Conservation (phyloP, 148 eudicot species). For the Tetragonia tetragonoides region DNA sequence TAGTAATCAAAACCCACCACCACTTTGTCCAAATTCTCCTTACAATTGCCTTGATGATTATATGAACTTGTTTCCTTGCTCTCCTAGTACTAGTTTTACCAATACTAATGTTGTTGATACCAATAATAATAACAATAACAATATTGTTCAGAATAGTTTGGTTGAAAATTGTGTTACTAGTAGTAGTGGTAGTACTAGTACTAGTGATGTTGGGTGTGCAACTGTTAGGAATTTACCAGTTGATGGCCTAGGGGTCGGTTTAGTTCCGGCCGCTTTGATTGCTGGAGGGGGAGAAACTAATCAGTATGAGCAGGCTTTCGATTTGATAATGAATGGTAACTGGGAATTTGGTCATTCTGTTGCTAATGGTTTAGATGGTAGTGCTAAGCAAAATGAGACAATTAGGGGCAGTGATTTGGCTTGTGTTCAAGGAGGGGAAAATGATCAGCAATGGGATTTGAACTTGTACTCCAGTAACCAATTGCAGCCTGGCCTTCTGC, state of each 20-base stretch:
- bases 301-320: constrained; percentile 8
- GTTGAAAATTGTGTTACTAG: neutral
- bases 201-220: neutral
- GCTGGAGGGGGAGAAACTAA: constrained; percentile 4
- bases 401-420: neutral
- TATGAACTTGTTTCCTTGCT: constrained; percentile 14
- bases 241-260: neutral
- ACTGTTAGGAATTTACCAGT: neutral
- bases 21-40: constrained; percentile 2
- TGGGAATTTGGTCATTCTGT: constrained; percentile 1
- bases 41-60: constrained; percentile 28
- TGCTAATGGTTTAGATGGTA: neutral
- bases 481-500: constrained; percentile 4
- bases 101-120: neutral
- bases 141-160: neutral
- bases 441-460: constrained; percentile 3
- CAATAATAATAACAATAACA: neutral
- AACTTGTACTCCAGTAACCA: constrained; percentile 1
- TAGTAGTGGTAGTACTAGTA: neutral
- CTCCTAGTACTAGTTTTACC: neutral
- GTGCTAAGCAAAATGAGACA: neutral
- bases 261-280: neutral
- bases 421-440: neutral
- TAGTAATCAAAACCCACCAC: constrained; percentile 11
- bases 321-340: constrained; percentile 5